Percentiles rank a stretch among this genome's conserved stretches.
Evolutionary conservation across 225 moss, liverwort and hornwort species (phyloP).

Genomic region (Physcomitrium patens): DNA sequence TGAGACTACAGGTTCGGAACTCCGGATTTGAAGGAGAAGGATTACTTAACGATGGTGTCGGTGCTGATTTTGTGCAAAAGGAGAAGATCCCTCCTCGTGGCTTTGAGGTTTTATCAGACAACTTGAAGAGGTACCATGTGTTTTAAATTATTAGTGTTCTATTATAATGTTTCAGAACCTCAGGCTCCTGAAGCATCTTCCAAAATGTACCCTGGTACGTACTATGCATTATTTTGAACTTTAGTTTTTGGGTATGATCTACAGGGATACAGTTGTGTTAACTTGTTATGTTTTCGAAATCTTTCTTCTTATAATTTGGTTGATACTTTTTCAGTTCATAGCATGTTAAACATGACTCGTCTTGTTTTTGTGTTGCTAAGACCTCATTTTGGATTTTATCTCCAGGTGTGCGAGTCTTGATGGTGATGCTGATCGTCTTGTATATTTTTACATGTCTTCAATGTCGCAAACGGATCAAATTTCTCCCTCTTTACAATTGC

Average conservation of each 20-base stretch:
- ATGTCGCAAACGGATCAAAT: constrained; percentile 22
- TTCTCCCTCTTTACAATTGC: constrained; percentile 54
- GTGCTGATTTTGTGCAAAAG: constrained; percentile 97
- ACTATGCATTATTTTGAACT: neutral
- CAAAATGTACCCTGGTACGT: neutral
- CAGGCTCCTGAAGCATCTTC: neutral
- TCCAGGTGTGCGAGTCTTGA: constrained; percentile 91
- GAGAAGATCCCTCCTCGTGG: constrained; percentile 72
- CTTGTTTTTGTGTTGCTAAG: neutral
- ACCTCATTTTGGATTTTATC: constrained; percentile 28
- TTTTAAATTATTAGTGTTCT: constrained; percentile 21
- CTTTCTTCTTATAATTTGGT: constrained; percentile 6
- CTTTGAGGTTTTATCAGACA: constrained; percentile 55
- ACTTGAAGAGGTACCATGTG: constrained; percentile 54
- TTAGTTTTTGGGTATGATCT: neutral
- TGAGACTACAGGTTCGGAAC: constrained; percentile 77
- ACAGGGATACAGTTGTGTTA: constrained; percentile 1
- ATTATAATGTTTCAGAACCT: neutral
- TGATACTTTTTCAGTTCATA: constrained; percentile 3
- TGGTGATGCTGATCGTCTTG: constrained; percentile 97
- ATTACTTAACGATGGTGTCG: constrained; percentile 73
- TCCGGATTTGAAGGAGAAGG: constrained; percentile 69
- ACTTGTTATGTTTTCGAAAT: neutral
- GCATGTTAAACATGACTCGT: neutral
- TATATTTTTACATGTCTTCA: constrained; percentile 78